Percentiles rank a stretch among this genome's conserved stretches.
Conservation (phyloP, 2,329 filamentous ascomycete species). For the Pseudomassariella vexata region DNA sequence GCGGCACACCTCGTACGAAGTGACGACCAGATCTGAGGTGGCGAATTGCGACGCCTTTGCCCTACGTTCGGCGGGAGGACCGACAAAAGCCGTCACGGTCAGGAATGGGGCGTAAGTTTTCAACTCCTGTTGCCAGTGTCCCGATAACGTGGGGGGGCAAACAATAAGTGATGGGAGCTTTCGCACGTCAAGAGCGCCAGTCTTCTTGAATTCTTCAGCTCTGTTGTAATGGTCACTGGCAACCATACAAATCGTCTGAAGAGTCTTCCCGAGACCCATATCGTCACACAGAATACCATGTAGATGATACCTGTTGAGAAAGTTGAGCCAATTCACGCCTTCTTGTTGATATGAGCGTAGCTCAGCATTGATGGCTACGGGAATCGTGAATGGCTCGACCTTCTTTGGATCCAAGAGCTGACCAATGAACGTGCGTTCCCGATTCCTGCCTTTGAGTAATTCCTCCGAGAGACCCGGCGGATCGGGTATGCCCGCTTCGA, state of each 20-base stretch:
- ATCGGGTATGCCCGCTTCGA: conserved; percentile 95
- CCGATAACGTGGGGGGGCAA: conserved; percentile 91
- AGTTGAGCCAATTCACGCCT: conserved; percentile 96
- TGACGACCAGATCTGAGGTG: conserved; percentile 87
- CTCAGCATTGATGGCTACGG: conserved; percentile 94
- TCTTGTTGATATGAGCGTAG: conserved; percentile 97
- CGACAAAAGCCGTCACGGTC: conserved; percentile 83
- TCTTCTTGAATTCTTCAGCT: conserved; percentile 83
- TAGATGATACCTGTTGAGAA: conserved; percentile 95
- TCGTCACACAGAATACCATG: conserved; percentile 98
- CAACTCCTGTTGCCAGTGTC: conserved; percentile 98
- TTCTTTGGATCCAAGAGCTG: conserved; percentile 97
- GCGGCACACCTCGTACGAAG: conserved; percentile 95
- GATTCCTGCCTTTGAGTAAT: conserved; percentile 81
- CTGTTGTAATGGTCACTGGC: conserved; percentile 94
- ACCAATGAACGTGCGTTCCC: conserved; percentile 92
- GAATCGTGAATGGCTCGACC: conserved; percentile 87
- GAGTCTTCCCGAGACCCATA: conserved; percentile 96
- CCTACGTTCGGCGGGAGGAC: conserved; percentile 74
- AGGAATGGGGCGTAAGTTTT: conserved; percentile 94
- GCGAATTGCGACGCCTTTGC: conserved; percentile 64
- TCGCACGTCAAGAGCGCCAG: conserved; percentile 69
- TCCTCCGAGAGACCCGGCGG: conserved; percentile 88
- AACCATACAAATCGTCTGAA: conserved; percentile 96
- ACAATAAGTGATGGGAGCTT: conserved; percentile 88